phyloP scores from a whole-genome alignment of 768 basidiomycete species.

The Boletus tylopilopsis region DNA sequence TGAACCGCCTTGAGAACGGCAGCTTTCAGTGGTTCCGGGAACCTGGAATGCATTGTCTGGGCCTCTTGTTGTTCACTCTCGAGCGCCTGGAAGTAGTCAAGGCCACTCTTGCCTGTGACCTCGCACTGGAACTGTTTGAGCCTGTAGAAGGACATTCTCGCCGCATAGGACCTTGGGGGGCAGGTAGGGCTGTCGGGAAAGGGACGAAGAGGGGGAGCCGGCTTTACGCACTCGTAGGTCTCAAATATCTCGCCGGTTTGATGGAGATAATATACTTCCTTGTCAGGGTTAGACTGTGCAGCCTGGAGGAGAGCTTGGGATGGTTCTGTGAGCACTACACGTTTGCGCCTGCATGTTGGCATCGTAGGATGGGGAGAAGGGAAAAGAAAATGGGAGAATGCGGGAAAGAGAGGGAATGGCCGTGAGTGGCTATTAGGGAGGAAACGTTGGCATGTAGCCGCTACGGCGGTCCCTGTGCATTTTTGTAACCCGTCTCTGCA shows the following conservation, averaged over 20 bases:
- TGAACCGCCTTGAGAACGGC: conserved; percentile 90
- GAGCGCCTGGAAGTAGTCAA: conserved; percentile 93
- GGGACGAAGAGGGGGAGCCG: conserved; percentile 19
- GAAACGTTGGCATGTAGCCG: conserved; percentile 45
- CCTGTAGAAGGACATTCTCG: conserved; percentile 92
- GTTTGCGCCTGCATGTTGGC: conserved; percentile 88
- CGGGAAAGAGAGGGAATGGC: conserved; percentile 56
- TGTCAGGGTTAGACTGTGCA: conserved; percentile 58
- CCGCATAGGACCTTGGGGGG: conserved; percentile 63
- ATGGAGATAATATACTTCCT: conserved; percentile 85
- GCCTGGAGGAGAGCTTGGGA: conserved; percentile 65
- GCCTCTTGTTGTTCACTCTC: conserved; percentile 91
- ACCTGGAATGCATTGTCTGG: conserved; percentile 82
- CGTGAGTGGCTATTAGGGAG: conserved; percentile 55
- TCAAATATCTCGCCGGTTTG: conserved; percentile 98
- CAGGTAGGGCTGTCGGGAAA: conserved; percentile 18
- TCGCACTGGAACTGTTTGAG: conserved; percentile 96
- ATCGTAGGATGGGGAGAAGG: conserved; percentile 48
- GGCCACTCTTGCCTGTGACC: conserved; percentile 89
- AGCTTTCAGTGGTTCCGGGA: conserved; percentile 90
- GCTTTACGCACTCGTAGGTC: conserved; percentile 78
- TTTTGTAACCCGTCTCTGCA: conserved; percentile 25
- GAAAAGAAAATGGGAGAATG: conserved; percentile 46
- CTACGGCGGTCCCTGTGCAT: conserved; percentile 31
- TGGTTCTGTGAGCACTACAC: conserved; percentile 84